Evolutionary conservation across 2,329 filamentous ascomycete species (phyloP), one percentile per base, ranked within the genome.

Genomic region (Trematosphaeria pertusa): DNA sequence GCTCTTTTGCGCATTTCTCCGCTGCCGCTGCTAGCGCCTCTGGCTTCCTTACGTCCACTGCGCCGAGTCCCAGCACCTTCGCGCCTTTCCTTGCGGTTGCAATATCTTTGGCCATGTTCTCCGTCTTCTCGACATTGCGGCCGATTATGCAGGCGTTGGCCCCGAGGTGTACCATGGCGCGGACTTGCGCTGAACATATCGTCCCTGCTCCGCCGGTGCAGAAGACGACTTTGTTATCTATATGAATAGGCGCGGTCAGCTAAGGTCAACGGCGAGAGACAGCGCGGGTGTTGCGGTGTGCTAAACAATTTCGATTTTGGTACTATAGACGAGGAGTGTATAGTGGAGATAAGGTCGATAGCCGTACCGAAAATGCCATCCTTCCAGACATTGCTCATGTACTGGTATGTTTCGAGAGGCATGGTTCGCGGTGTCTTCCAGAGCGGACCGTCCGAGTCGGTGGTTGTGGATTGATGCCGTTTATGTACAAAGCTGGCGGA

Each of bases 61-160:
- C 85, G 12, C 92, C 91, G 47, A 97, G 86, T 2, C 91, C 93
- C 37, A 99, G 80, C 19, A 97, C 93, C 66, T 87, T 92, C 28
- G 91, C 85, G 2, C 92, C 92, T 1, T 80, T 71, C 19, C 94
- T 83, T 21, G 87, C 88, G 2, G 87, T 87, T 8, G 88, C 88
- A 59, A 99, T 93, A 61, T 94, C 90, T 54, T 81, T 82, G 4
- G 94, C 94, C 62, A 85, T 87, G 1, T 75, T 74, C 70, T 94
- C 88, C 0, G 93, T 97, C 79, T 97, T 97, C 60, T 90, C 85
- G 34, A 87, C 83, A 70, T 90, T 96, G 59, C 94, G 87, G 31
- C 94, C 94, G 46, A 97, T 83, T 65, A 99, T 97, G 73, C 89
- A 96, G 38, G 94, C 94, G 62, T 97, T 87, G 34, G 91, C 93